Base-by-base conservation (phyloP, 2,329 filamentous ascomycete genomes). In the Sclerotiophoma versabilis region DNA sequence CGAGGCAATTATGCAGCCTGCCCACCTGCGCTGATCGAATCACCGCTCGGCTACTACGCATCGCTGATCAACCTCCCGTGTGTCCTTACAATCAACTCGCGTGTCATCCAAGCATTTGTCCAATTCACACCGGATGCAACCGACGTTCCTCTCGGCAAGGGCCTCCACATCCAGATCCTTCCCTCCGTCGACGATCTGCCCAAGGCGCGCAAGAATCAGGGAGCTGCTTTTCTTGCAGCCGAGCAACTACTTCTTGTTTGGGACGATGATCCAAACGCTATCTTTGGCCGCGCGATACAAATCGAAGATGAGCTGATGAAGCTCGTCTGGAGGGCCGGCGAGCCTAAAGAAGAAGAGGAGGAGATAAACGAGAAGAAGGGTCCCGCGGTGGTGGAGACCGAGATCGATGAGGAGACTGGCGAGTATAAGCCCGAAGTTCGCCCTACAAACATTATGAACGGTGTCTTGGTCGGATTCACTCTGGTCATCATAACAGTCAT, bases 241-340 rank as follows among this genome's bases (percentile, higher is more conserved):
- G 87, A 91, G 59, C 84, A 84, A 3, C 76, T 92, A 6, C 78
- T 93, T 1, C 79, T 93, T 2, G 88, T 92, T 1, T 93, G 90
- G 90, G 90, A 93, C 58, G 90, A 92, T 63, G 88, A 92, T 51
- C 83, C 89, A 2, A 79, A 87, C 42, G 87, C 91, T 66, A 78
- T 92, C 11, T 81, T 91, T 8, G 76, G 82, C 54, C 81, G 89
- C 47, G 90, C 88, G 41, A 86, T 86, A 69, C 80, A 81, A 22
- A 92, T 92, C 57, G 89, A 92, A 74, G 83, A 83, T 3, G 88
- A 92, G 74, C 79, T 93, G 29, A 91, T 92, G 86, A 84, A 90
- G 64, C 79, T 92, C 1, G 87, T 92, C 2, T 92, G 89, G 89
- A 85, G 85, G 71, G 79, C 81, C 2, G 82, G 81, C 3, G 81